These are phyloP conservation scores for Suillus lakei DNA, from an alignment of 768 basidiomycete genomes.

Conservation along the genomic window DNA sequence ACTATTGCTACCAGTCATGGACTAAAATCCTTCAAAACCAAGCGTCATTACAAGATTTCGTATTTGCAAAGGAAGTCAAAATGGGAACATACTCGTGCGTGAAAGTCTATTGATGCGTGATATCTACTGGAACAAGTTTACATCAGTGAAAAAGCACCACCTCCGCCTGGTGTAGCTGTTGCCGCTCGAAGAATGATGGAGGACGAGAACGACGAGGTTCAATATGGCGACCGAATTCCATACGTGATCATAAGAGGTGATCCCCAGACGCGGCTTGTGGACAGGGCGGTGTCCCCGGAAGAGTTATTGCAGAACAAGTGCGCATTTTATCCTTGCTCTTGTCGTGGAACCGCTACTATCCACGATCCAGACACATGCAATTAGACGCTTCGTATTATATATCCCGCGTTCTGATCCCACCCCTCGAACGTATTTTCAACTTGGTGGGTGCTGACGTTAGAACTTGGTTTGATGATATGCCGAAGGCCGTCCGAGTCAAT, in stretches of 20 bases:
- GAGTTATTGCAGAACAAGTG: slow-evolving; percentile 71
- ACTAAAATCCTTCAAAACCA: slow-evolving; percentile 79
- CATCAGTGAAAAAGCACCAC: slow-evolving; percentile 78
- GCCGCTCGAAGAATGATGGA: slow-evolving; percentile 74
- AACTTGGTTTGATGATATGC: slow-evolving; percentile 90
- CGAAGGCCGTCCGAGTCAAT: slow-evolving; percentile 52
- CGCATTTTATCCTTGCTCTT: slow-evolving; percentile 17
- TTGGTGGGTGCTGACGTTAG: slow-evolving; percentile 88
- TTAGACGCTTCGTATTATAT: slow-evolving; percentile 95
- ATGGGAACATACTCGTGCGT: slow-evolving; percentile 91
- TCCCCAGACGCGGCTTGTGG: slow-evolving; percentile 67
- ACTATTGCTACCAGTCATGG: slow-evolving; percentile 87
- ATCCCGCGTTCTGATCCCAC: slow-evolving; percentile 82
- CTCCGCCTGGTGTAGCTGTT: slow-evolving; percentile 91
- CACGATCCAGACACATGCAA: slow-evolving; percentile 55
- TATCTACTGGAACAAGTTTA: background rate
- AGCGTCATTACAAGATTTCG: slow-evolving; percentile 89
- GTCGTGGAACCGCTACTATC: background rate
- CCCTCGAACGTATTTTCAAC: slow-evolving; percentile 88
- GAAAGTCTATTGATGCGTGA: background rate
- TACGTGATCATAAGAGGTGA: slow-evolving; percentile 82
- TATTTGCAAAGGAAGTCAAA: slow-evolving; percentile 91
- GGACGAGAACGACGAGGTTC: slow-evolving; percentile 83
- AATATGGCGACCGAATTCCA: slow-evolving; percentile 92
- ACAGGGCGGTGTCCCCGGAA: slow-evolving; percentile 75